Base-by-base conservation (phyloP, 1,284 basidiomycete species). In the Mycosarcoma mackinlayi region DNA sequence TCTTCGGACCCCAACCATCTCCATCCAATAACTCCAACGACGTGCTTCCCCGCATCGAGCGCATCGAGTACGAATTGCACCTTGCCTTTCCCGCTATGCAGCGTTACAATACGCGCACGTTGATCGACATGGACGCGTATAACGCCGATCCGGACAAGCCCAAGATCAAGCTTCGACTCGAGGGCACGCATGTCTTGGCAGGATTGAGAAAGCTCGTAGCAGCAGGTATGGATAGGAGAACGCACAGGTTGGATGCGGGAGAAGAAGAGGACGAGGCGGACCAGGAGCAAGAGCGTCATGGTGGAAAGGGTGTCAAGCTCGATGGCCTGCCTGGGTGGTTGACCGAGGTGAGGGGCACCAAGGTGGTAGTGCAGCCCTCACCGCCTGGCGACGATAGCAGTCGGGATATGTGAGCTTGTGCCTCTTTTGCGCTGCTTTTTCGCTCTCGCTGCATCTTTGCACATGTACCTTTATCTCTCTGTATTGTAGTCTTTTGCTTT, bases 271-370 rank as follows among this genome's bases (percentile, higher is more conserved):
- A 59, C 4, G 38, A 51, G 14, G 64, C 23, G 4, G 44, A 50
- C 8, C 54, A 40, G 6, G 30, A 18, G 13, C 30, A 38, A 7
- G 28, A 16, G n/a, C n/a, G n/a, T n/a, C n/a, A n/a, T n/a, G n/a
- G n/a, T n/a, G n/a, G n/a, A n/a, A n/a, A n/a, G 10, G 47, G 34
- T 6, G 33, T 50, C 14, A 56, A 48, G 48, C 34, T 65, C 34
- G 55, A 64, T 27, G 75, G 75, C 1, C 27, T 77, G 34, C 75
- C 75, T 0, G 55, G 61, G 1, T 77, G 75, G 75, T 18, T 77
- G 62, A 68, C 64, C 27, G 68, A 76, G 18, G 60, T 77, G 6
- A 60, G 66, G 37, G 70, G 75, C 0, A 77, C 73, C 0, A 72
- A 54, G 53, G 70, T 77, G 37, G 46, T 55, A n/a, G 65, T 75